Evolutionary conservation across 495 filamentous ascomycete species (phyloP).

Genomic region (Hypoxylon crocopeplum): DNA sequence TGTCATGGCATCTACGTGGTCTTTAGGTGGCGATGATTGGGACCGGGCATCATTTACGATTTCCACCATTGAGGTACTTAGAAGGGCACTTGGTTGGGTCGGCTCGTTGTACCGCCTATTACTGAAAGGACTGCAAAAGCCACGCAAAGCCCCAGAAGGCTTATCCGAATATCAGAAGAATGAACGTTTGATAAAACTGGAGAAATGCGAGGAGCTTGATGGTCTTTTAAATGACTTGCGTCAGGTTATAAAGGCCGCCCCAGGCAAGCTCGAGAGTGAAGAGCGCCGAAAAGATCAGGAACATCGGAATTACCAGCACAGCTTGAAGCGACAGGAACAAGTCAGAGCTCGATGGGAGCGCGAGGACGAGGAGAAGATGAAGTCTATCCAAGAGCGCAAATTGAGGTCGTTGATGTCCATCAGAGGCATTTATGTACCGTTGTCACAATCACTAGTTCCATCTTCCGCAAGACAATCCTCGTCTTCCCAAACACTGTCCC

Average conservation of each 20-base stretch:
- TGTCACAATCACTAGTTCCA: constrained; percentile 20
- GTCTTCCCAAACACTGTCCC: not conserved
- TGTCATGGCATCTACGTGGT: constrained; percentile 29
- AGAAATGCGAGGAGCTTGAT: constrained; percentile 28
- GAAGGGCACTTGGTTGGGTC: constrained; percentile 28
- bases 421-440: constrained; percentile 14
- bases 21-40: constrained; percentile 29
- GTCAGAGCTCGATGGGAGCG: constrained; percentile 5
- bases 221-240: constrained; percentile 12
- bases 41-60: constrained; percentile 20
- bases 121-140: constrained; percentile 5
- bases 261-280: constrained; percentile 11
- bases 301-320: not conserved
- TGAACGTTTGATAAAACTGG: not conserved
- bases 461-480: not conserved
- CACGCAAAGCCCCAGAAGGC: not conserved
- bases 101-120: constrained; percentile 25
- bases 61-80: constrained; percentile 31
- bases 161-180: not conserved
- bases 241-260: constrained; percentile 4
- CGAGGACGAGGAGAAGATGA: constrained; percentile 20
- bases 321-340: constrained; percentile 21
- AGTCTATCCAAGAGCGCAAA: constrained; percentile 19
- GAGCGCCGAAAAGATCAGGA: constrained; percentile 17
- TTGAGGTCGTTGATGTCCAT: constrained; percentile 29